phyloP scores from a whole-genome alignment of 2,329 filamentous ascomycete genomes.

The Aspergillus sp. region DNA sequence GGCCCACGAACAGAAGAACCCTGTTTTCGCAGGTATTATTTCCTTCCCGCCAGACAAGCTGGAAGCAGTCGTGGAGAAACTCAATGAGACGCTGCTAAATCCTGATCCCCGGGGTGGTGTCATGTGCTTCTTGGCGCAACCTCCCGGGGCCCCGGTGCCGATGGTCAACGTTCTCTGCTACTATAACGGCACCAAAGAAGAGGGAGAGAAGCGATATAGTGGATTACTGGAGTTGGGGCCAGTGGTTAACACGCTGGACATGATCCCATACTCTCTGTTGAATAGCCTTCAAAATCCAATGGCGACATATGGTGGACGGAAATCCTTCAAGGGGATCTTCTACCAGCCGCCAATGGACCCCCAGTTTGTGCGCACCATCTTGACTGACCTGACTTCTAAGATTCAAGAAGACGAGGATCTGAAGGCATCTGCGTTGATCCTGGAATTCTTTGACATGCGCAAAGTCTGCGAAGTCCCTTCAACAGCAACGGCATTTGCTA shows the following conservation, averaged over 20 bases:
- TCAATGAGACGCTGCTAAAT: constrained; percentile 46
- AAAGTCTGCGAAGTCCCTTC: constrained; percentile 33
- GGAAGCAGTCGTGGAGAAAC: constrained; percentile 14
- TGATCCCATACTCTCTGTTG: constrained; percentile 37
- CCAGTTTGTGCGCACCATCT: constrained; percentile 24
- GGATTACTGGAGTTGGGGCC: constrained; percentile 33
- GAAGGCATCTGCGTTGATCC: constrained; percentile 26
- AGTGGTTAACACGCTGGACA: constrained; percentile 29
- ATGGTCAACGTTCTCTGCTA: constrained; percentile 26
- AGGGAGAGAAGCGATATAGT: constrained; percentile 32
- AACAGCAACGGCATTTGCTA: constrained; percentile 40
- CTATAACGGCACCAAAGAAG: constrained; percentile 33
- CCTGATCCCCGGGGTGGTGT: constrained; percentile 50
- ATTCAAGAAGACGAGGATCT: constrained; percentile 23
- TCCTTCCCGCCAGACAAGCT: constrained; percentile 19
- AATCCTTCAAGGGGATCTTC: constrained; percentile 41
- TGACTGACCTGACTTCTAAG: constrained; percentile 24
- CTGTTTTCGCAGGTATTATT: constrained; percentile 31
- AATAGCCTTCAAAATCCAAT: constrained; percentile 36
- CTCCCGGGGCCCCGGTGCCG: constrained; percentile 24
- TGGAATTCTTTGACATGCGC: constrained; percentile 39
- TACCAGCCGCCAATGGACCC: constrained; percentile 38
- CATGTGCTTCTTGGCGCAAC: constrained; percentile 23
- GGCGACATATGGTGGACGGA: constrained; percentile 34
- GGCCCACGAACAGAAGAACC: constrained; percentile 25